phyloP scores from a whole-genome alignment of 106 monocot species.

The Apostasia ramifera region DNA sequence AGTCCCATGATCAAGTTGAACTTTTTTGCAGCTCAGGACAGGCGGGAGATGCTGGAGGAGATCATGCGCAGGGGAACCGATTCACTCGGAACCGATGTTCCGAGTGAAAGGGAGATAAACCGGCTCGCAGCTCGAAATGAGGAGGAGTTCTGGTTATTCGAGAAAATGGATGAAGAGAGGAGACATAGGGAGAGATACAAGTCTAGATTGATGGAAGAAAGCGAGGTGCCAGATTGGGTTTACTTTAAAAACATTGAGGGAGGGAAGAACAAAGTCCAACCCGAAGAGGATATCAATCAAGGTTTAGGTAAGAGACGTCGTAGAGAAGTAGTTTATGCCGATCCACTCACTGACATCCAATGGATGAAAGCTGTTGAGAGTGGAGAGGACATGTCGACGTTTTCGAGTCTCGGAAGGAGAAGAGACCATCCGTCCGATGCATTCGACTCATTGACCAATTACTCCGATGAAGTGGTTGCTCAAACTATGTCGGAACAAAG shows the following conservation, averaged over 20 bases:
- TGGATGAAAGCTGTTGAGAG: conserved; percentile 83
- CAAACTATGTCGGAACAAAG: conserved; percentile 27
- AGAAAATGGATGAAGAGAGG: conserved; percentile 96
- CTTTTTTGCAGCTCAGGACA: conserved; percentile 69
- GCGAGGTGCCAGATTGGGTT: conserved; percentile 94
- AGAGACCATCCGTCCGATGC: conserved; percentile 20
- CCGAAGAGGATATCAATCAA: conserved; percentile 10
- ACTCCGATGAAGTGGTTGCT: conserved; percentile 3
- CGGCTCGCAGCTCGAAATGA: conserved; percentile 81
- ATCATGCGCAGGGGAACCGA: conserved; percentile 83
- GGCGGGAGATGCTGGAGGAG: conserved; percentile 83
- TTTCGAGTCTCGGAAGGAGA: conserved; percentile 35
- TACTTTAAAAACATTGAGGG: conserved; percentile 32
- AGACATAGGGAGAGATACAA: conserved; percentile 72
- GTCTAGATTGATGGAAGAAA: conserved; percentile 84
- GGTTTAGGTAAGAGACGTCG: conserved; percentile 58
- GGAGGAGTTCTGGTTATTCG: conserved; percentile 91
- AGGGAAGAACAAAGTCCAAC: conserved; percentile 17
- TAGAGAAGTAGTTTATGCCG: conserved; percentile 88
- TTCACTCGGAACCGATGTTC: conserved; percentile 84
- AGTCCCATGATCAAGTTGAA: not conserved
- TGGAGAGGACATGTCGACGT: conserved; percentile 58
- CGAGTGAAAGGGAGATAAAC: conserved; percentile 95
- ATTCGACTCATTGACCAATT: not conserved
- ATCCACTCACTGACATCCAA: conserved; percentile 75